These are phyloP conservation scores for Pythium guiyangense DNA, from an alignment of 352 stramenopile genomes.

Conservation along the genomic window DNA sequence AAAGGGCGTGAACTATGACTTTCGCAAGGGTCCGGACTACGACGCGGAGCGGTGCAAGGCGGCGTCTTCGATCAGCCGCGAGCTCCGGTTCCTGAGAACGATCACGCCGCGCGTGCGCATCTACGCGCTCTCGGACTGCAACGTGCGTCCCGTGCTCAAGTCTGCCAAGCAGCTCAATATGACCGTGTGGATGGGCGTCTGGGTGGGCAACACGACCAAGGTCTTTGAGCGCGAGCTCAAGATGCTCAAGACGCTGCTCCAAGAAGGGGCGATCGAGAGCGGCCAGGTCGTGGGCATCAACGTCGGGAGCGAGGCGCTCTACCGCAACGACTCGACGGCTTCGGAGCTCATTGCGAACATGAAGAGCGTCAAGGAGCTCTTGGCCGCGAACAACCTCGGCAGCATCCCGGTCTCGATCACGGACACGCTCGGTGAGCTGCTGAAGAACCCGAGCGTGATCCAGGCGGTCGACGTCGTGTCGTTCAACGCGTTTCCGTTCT, in stretches of 20 bases:
- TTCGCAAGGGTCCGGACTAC: slow-evolving; percentile 48
- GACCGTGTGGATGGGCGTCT: slow-evolving; percentile 56
- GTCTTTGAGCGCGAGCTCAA: slow-evolving; percentile 45
- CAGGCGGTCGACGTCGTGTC: slow-evolving; percentile 57
- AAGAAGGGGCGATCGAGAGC: slow-evolving; percentile 23
- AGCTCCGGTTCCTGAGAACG: slow-evolving; percentile 35
- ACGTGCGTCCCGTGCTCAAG: slow-evolving; percentile 32
- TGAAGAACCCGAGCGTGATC: slow-evolving; percentile 43
- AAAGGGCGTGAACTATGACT: slow-evolving; percentile 69
- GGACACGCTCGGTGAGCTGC: slow-evolving; percentile 55
- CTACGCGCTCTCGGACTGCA: slow-evolving; percentile 60
- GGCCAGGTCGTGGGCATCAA: slow-evolving; percentile 38
- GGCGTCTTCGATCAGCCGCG: slow-evolving; percentile 25
- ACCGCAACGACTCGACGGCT: slow-evolving; percentile 47
- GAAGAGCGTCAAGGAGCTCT: slow-evolving; percentile 49
- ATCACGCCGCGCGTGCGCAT: slow-evolving; percentile 46
- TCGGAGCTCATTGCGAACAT: slow-evolving; percentile 40
- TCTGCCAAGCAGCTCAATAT: slow-evolving; percentile 39
- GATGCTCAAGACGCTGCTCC: slow-evolving; percentile 29
- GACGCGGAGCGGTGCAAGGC: slow-evolving; percentile 47
- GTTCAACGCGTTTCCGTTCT: slow-evolving; percentile 70
- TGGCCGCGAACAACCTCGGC: slow-evolving; percentile 18
- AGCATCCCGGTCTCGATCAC: slow-evolving; percentile 56
- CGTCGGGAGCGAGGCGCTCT: slow-evolving; percentile 67
- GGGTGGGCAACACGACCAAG: slow-evolving; percentile 32